These are phyloP conservation scores for Barnettozyma hawaiiensis DNA, from an alignment of 1,139 yeast genomes.

Conservation along the genomic window DNA sequence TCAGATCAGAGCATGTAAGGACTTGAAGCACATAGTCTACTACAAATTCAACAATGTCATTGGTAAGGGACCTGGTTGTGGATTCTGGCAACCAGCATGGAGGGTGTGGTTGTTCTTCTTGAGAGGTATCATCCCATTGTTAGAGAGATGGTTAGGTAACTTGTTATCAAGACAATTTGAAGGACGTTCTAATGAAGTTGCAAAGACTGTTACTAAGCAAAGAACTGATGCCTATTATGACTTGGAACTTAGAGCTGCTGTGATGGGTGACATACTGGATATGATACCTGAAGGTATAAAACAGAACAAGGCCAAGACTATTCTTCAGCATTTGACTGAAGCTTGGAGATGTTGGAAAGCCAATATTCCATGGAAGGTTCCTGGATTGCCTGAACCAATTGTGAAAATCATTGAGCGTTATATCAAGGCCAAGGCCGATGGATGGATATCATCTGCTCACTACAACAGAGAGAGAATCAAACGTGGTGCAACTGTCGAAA, in stretches of 20 bases:
- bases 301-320: constrained; percentile 80
- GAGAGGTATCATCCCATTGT: constrained; percentile 87
- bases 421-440: constrained; percentile 92
- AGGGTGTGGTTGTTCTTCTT: constrained; percentile 90
- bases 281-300: constrained; percentile 96
- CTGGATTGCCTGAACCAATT: constrained; percentile 90
- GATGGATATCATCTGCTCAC: constrained; percentile 94
- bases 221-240: constrained; percentile 94
- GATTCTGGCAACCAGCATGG: constrained; percentile 99
- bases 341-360: constrained; percentile 99
- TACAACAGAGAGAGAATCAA: constrained; percentile 84
- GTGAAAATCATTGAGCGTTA: constrained; percentile 83
- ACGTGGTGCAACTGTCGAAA: constrained; percentile 87
- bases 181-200: constrained; percentile 90
- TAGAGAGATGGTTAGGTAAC: constrained; percentile 95
- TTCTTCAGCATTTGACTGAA: constrained; percentile 89
- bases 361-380: constrained; percentile 96
- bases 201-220: constrained; percentile 92
- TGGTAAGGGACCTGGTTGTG: constrained; percentile 98
- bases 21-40: constrained; percentile 86
- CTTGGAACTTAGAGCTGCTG: constrained; percentile 87
- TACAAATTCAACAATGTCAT: constrained; percentile 70
- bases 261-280: constrained; percentile 90
- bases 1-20: constrained; percentile 94
- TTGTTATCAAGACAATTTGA: constrained; percentile 89